Evolutionary conservation across 352 stramenopile genomes (phyloP), one percentile per base, ranked within the genome.

Genomic region (Pythium rishiriense): DNA sequence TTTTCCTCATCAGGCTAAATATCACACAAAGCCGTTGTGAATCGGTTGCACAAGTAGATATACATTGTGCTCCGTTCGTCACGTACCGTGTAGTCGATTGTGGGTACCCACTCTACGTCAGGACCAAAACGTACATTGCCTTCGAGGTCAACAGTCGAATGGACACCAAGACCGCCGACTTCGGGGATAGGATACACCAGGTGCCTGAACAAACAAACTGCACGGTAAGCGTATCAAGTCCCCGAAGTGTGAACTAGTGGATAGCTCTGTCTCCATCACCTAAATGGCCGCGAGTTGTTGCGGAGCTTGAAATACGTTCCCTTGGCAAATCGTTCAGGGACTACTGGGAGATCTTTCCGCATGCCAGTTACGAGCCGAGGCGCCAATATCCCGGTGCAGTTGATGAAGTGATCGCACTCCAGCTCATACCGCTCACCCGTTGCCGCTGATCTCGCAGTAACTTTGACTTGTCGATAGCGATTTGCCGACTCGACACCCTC

Each of bases 151-250:
- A 99, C 76, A 5, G 97, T 99, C 11, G 96, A 90, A 80, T 99
- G 97, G 0, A 99, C 88, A 33, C 97, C 97, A 12, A 99, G 82
- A 2, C 97, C 97, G 42, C 94, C 96, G 26, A 81, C 63, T 66
- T 99, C 94, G 33, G 97, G 97, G 17, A 99, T 85, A 28, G 97
- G 97, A 74, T 99, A 99, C 46, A 99, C 84, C 24, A 99, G 83
- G 37, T 90, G 86, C 24, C 83, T 91, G 35, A 8, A 10, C 4
- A 42, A 22, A 47, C 5, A n/a, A 7, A 55, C 28, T 35, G 33
- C 24, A 56, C 19, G 21, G 10, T 17, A 8, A 31, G n/a, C 50
- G 3, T 21, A 24, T 22, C 31, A n/a, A n/a, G 29, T 21, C 42
- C n/a, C 4, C 26, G 25, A 41, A 35, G 21, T 1, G 7, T 8